These are phyloP conservation scores for Ustilaginoidea virens DNA, from an alignment of 2,329 filamentous ascomycete species.

Conservation along the genomic window DNA sequence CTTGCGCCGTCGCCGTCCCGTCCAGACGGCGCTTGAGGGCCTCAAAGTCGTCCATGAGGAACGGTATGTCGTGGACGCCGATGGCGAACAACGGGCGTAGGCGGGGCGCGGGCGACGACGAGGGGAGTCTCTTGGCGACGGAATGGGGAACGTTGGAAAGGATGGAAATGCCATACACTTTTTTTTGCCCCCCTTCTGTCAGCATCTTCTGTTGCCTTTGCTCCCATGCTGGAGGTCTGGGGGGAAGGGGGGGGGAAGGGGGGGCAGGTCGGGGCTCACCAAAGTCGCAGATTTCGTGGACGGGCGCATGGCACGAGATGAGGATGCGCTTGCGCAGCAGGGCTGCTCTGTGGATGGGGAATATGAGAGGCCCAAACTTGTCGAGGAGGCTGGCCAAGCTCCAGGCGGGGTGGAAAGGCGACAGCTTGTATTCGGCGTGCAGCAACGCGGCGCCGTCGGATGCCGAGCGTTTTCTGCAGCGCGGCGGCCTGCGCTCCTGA, in stretches of 20 bases:
- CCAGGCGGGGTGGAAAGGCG: slow-evolving; percentile 71
- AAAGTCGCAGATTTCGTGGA: slow-evolving; percentile 76
- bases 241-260: no score
- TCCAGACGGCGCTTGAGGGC: slow-evolving; percentile 23
- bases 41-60: slow-evolving; percentile 49
- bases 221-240: no score
- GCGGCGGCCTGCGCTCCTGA: slow-evolving; percentile 23
- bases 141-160: slow-evolving; percentile 74
- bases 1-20: slow-evolving; percentile 22
- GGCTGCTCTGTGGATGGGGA: slow-evolving; percentile 78
- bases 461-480: slow-evolving; percentile 40
- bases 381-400: slow-evolving; percentile 66
- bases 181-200: no score
- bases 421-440: slow-evolving; percentile 49
- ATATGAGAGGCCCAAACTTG: slow-evolving; percentile 79
- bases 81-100: slow-evolving; percentile 80
- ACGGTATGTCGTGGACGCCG: slow-evolving; percentile 82
- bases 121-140: slow-evolving; percentile 52
- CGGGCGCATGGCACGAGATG: slow-evolving; percentile 72
- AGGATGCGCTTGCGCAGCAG: slow-evolving; percentile 77
- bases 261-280: slow-evolving; percentile 36
- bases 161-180: slow-evolving; percentile 93
- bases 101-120: slow-evolving; percentile 44
- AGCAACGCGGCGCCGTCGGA: slow-evolving; percentile 46
- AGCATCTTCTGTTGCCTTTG: no score